These are phyloP conservation scores for Cercophora sp. DNA, from an alignment of 495 filamentous ascomycete genomes.

Conservation along the genomic window DNA sequence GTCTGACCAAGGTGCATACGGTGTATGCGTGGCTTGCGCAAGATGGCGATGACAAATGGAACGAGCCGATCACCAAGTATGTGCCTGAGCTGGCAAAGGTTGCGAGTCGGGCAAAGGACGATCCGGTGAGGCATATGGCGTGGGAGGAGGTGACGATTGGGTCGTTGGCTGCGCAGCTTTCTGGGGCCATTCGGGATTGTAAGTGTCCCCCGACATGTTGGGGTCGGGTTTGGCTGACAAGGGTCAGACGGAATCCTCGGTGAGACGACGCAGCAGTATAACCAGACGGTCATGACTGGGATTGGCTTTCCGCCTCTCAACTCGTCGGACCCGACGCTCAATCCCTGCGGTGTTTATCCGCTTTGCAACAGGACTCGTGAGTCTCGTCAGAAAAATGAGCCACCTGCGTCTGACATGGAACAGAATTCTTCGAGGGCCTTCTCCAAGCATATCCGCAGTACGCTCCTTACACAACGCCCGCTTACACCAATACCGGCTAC, in stretches of 20 bases:
- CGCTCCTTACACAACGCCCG: conserved; percentile 43
- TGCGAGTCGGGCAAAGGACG: conserved; percentile 24
- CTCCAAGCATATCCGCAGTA: conserved; percentile 45
- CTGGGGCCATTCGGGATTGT: conserved; percentile 49
- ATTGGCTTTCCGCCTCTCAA: conserved; percentile 43
- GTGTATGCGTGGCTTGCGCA: conserved; percentile 44
- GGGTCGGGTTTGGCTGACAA: conserved; percentile 1
- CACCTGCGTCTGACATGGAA: background rate
- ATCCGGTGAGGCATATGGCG: conserved; percentile 40
- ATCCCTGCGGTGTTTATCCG: conserved; percentile 35
- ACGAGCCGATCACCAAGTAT: conserved; percentile 47
- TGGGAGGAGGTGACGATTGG: conserved; percentile 56
- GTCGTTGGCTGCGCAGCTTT: conserved; percentile 49
- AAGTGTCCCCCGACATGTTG: too few relatives aligned
- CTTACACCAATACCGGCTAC: conserved; percentile 56
- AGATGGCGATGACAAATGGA: conserved; percentile 40
- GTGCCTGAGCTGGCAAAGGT: conserved; percentile 50
- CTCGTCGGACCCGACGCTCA: conserved; percentile 36
- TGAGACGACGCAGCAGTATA: conserved; percentile 38
- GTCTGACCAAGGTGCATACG: conserved; percentile 48
- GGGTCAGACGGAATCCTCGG: conserved; percentile 36
- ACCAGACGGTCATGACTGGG: conserved; percentile 24
- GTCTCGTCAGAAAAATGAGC: too few relatives aligned
- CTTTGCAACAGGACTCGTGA: conserved; percentile 36
- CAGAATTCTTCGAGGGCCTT: conserved; percentile 53